Conservation (phyloP, 2,329 filamentous ascomycete species). For the Xylaria sp. region DNA sequence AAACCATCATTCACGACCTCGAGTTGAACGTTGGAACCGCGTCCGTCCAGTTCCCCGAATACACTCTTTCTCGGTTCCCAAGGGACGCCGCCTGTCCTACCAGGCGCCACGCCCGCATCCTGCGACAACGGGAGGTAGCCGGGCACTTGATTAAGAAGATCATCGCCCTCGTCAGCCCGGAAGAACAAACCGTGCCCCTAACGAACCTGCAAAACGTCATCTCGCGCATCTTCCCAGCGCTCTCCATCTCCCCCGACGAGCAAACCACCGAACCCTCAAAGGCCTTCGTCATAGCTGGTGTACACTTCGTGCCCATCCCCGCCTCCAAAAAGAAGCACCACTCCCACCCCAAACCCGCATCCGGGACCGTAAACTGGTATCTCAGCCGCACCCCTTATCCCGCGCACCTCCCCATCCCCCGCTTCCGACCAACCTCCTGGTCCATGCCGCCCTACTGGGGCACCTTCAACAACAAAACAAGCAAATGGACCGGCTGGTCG, state of each 20-base stretch:
- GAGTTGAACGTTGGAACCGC: constrained; percentile 45
- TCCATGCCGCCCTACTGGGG: constrained; percentile 11
- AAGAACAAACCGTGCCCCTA: constrained; percentile 39
- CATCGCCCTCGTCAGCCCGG: constrained; percentile 47
- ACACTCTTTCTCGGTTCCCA: constrained; percentile 23
- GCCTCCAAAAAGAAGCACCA: background rate
- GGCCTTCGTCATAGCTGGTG: constrained; percentile 46
- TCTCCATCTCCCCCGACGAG: constrained; percentile 28
- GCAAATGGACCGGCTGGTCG: constrained; percentile 30
- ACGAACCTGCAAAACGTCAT: constrained; percentile 42
- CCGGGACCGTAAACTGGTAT: constrained; percentile 34
- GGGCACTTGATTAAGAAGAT: constrained; percentile 44
- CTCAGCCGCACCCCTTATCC: constrained; percentile 44
- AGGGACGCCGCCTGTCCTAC: constrained; percentile 20
- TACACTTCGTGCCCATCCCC: constrained; percentile 42
- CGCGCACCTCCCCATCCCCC: constrained; percentile 35
- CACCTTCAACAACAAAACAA: background rate
- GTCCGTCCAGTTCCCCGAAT: constrained; percentile 41
- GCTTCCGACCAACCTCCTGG: constrained; percentile 19
- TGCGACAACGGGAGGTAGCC: constrained; percentile 41
- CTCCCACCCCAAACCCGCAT: background rate
- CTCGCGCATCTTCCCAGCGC: constrained; percentile 44
- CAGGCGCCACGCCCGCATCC: constrained; percentile 27
- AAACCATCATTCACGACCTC: constrained; percentile 43
- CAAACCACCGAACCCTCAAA: constrained; percentile 27